Conservation (phyloP, 371 early-diverging fungal species). For the Zychaea mexicana region DNA sequence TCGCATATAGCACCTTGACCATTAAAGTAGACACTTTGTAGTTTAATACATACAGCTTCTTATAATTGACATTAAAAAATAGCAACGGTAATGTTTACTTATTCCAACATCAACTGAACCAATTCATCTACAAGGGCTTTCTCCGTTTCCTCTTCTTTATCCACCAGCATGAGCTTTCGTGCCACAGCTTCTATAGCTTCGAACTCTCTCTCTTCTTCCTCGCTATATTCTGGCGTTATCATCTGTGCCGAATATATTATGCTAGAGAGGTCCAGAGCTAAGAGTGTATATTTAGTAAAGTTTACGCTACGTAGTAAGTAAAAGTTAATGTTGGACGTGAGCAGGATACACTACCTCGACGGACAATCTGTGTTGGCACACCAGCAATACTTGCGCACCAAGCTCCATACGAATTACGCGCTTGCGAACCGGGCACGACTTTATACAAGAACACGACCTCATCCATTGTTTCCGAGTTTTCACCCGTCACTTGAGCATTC, state of each 20-base stretch:
- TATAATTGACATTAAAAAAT: too few species aligned
- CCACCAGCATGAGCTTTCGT: not conserved
- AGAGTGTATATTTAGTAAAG: not conserved
- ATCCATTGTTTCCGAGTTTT: constrained; percentile 8
- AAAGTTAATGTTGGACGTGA: too few species aligned
- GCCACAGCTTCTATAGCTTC: not conserved
- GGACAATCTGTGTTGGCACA: constrained; percentile 37
- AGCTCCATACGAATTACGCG: constrained; percentile 48
- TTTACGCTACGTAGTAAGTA: too few species aligned
- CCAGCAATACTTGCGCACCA: constrained; percentile 66
- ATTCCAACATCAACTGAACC: not conserved
- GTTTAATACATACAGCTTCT: too few species aligned
- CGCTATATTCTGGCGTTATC: not conserved
- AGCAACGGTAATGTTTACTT: not conserved
- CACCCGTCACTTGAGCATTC: not conserved
- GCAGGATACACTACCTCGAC: constrained; percentile 59
- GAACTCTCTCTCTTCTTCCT: not conserved
- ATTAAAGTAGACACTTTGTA: too few species aligned
- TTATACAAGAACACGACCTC: constrained; percentile 60
- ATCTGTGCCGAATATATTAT: not conserved
- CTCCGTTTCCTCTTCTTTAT: not conserved
- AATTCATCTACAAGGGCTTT: not conserved
- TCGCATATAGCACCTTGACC: too few species aligned
- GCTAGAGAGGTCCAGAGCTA: not conserved
- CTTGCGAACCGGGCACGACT: constrained; percentile 29